Base-by-base conservation (phyloP, 345 rosid species). In the Punica granatum region DNA sequence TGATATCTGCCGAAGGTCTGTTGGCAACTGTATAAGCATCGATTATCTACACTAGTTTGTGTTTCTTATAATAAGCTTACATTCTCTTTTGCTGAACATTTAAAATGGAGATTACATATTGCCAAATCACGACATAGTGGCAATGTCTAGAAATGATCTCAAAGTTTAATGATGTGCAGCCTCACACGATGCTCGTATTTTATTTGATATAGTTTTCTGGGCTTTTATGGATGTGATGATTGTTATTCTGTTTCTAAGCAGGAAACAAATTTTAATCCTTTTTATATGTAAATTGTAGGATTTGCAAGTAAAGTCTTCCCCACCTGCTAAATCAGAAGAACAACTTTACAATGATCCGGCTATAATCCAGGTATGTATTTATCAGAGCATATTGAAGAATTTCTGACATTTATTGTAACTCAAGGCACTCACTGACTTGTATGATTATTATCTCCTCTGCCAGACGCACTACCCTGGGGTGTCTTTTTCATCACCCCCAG, bases 261-360 rank as follows among this genome's bases (percentile, higher is more conserved):
- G 56, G 21, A n/a, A 0, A 15, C n/a, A n/a, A n/a, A n/a, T n/a
- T 19, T n/a, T 56, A 14, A n/a, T 26, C 5, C 13, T 56, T 14
- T 14, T 64, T 42, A 19, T 43, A 2, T 34, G 39, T 14, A 16
- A 16, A 16, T 62, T 72, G 60, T 73, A 81, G 87, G 83, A 81
- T 69, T 70, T 83, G 72, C 80, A 81, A 66, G 83, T 78, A 4
- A 80, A 72, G 71, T 48, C 83, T 26, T 58, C 75, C 19, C 84
- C 75, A 3, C 64, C 76, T 65, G 70, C 44, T 6, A 77, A 66
- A 31, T 53, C 60, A 53, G 77, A 70, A 59, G 76, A 75, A 51
- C 83, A 68, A 62, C 48, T 76, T 14, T 25, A 56, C 64, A 36
- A 62, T 69, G 86, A 77, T 66, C 77, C 84, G 56, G 79, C 84